A percentile compares a stretch with the other conserved stretches of the same genome.
Conservation (phyloP, 176 grass and related monocot species). For the Otatea glauca region DNA sequence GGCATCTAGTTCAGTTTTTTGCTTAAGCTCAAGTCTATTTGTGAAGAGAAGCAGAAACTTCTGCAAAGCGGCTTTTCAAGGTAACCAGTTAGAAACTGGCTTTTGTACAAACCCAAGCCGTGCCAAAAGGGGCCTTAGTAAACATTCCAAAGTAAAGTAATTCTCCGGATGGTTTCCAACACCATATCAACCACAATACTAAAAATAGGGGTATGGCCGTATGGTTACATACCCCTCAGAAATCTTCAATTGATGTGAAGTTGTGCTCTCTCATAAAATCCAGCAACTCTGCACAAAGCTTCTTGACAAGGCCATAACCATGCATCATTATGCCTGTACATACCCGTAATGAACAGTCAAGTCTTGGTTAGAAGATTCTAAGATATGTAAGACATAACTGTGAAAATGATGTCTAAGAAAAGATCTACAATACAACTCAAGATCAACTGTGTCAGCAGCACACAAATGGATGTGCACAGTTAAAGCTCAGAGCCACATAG, state of each 20-base stretch:
- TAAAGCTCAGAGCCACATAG: background rate
- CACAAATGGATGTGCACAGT: background rate
- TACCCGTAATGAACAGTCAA: conserved; percentile 55
- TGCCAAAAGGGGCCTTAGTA: background rate
- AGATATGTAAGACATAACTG: conserved; percentile 11
- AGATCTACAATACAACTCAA: background rate
- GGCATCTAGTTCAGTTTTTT: too few species aligned
- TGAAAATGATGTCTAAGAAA: conserved; percentile 30
- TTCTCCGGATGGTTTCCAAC: conserved; percentile 30
- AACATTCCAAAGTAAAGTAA: background rate
- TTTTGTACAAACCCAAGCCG: too few species aligned
- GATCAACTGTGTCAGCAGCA: background rate
- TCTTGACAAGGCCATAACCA: conserved; percentile 95
- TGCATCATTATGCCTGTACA: conserved; percentile 98
- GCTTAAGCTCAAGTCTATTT: too few species aligned
- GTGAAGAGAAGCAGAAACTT: too few species aligned
- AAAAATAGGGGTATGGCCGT: conserved; percentile 18
- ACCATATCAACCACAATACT: conserved; percentile 23
- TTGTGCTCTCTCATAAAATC: conserved; percentile 96
- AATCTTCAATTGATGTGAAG: conserved; percentile 86
- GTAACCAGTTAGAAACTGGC: too few species aligned
- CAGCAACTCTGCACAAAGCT: conserved; percentile 80
- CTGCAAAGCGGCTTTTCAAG: too few species aligned
- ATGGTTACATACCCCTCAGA: conserved; percentile 72
- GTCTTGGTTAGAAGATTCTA: conserved; percentile 11